phyloP scores from a whole-genome alignment of 352 stramenopile genomes.

The Phytopythium cucurbitacearum region DNA sequence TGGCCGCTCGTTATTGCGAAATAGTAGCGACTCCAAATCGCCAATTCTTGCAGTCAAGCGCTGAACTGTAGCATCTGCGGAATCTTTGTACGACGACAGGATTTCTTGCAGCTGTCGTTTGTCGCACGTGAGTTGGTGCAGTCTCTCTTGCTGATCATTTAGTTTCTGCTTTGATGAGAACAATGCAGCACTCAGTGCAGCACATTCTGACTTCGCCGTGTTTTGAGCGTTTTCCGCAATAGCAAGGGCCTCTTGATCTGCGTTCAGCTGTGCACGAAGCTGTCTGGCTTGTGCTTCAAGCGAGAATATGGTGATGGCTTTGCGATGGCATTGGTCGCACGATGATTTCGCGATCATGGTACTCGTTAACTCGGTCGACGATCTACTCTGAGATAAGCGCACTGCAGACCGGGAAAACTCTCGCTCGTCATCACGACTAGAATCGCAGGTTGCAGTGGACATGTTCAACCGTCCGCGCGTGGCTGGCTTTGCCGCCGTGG shows the following conservation, averaged over 20 bases:
- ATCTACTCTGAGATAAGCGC: slow-evolving; percentile 18
- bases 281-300: slow-evolving; percentile 51
- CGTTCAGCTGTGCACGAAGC: slow-evolving; percentile 26
- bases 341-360: slow-evolving; percentile 17
- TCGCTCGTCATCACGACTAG: slow-evolving; percentile 26
- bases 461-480: slow-evolving; percentile 14
- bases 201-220: slow-evolving; percentile 41
- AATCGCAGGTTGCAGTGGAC: slow-evolving; percentile 35
- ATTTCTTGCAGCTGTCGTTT: slow-evolving; percentile 45
- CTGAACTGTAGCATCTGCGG: no score
- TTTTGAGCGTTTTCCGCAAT: slow-evolving; percentile 33
- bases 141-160: slow-evolving; percentile 41
- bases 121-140: slow-evolving; percentile 42
- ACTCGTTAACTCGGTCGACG: slow-evolving; percentile 27
- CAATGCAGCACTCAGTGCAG: slow-evolving; percentile 35
- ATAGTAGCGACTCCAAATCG: no score
- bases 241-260: slow-evolving; percentile 42
- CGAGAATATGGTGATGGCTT: slow-evolving; percentile 22
- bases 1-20: no score
- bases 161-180: slow-evolving; percentile 46
- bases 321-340: slow-evolving; percentile 44
- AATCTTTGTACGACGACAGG: neutral
- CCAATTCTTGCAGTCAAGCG: no score
- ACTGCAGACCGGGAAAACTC: slow-evolving; percentile 19
- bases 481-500: slow-evolving; percentile 6